Percentiles rank a stretch among this genome's conserved stretches.
Conservation (phyloP, 805 yeast species). For the Ogataea ramenticola region DNA sequence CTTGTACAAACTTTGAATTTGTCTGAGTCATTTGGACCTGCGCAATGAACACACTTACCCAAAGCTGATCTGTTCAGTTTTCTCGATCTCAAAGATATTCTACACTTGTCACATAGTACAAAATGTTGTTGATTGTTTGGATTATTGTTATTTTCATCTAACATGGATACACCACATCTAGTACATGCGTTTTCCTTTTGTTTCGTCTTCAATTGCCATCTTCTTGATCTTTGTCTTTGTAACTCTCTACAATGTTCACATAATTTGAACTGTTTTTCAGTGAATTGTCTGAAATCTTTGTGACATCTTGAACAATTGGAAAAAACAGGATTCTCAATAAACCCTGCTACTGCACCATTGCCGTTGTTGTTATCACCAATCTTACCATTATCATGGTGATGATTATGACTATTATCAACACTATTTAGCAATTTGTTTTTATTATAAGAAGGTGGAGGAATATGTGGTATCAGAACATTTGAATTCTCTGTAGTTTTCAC, state of each 20-base stretch:
- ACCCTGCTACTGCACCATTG: too few species aligned
- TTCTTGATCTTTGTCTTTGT: conserved; percentile 53
- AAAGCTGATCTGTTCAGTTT: conserved; percentile 53
- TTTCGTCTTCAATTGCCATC: conserved; percentile 60
- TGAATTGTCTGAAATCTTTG: conserved; percentile 42
- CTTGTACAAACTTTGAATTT: conserved; percentile 58
- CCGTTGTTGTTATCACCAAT: background rate
- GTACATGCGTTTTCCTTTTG: conserved; percentile 57
- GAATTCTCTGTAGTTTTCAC: conserved; percentile 8
- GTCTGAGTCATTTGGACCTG: conserved; percentile 44
- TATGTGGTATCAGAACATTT: background rate
- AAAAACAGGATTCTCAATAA: too few species aligned
- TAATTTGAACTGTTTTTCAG: conserved; percentile 41
- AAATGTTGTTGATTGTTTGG: conserved; percentile 28
- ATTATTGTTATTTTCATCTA: background rate
- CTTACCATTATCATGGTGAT: too few species aligned
- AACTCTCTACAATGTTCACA: conserved; percentile 60
- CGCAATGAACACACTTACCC: conserved; percentile 65
- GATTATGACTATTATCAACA: too few species aligned
- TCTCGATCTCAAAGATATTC: conserved; percentile 44
- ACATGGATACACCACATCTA: conserved; percentile 49
- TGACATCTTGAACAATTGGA: conserved; percentile 49
- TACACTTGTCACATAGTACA: conserved; percentile 56
- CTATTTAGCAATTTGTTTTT: background rate
- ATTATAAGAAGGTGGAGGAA: background rate